Percentiles rank a stretch among this genome's conserved stretches.
Evolutionary conservation across 352 stramenopile genomes (phyloP).

Genomic region (Pythium grandisporangium): DNA sequence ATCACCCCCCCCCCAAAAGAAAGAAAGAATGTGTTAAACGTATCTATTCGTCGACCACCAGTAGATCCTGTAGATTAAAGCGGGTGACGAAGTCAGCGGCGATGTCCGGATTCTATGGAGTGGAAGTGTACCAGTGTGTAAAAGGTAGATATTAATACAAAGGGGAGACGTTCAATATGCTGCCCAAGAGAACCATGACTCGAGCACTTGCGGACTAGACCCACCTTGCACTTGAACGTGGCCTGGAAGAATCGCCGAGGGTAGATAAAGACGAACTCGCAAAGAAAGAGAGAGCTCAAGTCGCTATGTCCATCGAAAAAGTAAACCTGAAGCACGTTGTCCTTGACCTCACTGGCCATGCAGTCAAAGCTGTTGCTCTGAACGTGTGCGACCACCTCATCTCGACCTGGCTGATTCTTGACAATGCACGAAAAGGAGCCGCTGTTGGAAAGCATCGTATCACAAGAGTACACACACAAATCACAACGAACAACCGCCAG

Average conservation of each 20-base stretch:
- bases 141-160: slow-evolving; percentile 2
- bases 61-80: slow-evolving; percentile 64
- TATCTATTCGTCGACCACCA: slow-evolving; percentile 22
- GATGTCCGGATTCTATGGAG: slow-evolving; percentile 24
- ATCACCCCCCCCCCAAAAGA: not conserved
- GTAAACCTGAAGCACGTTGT: slow-evolving; percentile 55
- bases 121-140: slow-evolving; percentile 1
- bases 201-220: not conserved
- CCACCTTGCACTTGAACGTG: slow-evolving; percentile 76
- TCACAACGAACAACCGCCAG: no score
- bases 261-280: slow-evolving; percentile 72
- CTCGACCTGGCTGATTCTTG: slow-evolving; percentile 32
- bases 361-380: slow-evolving; percentile 39
- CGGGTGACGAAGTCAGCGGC: slow-evolving; percentile 55
- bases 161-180: no score
- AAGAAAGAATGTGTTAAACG: slow-evolving; percentile 2
- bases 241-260: slow-evolving; percentile 70
- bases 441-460: no score
- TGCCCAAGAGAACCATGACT: no score
- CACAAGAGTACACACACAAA: not conserved
- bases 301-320: slow-evolving; percentile 52
- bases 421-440: slow-evolving; percentile 72
- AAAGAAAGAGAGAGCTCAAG: slow-evolving; percentile 41
- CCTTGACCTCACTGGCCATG: slow-evolving; percentile 35
- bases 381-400: slow-evolving; percentile 38